These are phyloP conservation scores for Kazachstania taianensis DNA, from an alignment of 805 yeast genomes.

Conservation along the genomic window DNA sequence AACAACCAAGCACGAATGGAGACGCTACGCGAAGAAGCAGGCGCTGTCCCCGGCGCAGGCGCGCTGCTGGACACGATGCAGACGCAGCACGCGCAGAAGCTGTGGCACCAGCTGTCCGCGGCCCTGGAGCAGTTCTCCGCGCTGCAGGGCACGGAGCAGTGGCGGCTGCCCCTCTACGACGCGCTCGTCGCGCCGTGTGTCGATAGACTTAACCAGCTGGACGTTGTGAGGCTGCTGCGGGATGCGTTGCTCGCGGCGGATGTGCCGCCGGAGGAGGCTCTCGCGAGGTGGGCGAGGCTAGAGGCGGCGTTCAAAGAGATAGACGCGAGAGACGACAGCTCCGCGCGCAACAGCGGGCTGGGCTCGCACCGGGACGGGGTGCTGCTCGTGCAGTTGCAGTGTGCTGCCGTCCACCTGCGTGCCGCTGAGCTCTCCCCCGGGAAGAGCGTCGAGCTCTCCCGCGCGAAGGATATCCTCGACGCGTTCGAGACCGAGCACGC, in stretches of 20 bases:
- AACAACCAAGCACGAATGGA: too few species aligned
- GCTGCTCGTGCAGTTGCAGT: slow-evolving; percentile 53
- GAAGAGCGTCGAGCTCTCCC: slow-evolving; percentile 43
- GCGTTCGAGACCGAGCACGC: slow-evolving; percentile 41
- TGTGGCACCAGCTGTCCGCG: slow-evolving; percentile 90
- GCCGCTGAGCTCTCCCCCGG: slow-evolving; percentile 49
- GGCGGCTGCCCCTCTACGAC: slow-evolving; percentile 59
- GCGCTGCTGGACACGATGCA: slow-evolving; percentile 41
- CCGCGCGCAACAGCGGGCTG: slow-evolving; percentile 27
- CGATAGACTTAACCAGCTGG: slow-evolving; percentile 66
- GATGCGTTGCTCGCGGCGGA: slow-evolving; percentile 38
- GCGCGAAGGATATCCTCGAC: slow-evolving; percentile 62
- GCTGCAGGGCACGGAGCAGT: slow-evolving; percentile 38
- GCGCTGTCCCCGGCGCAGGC: neutral
- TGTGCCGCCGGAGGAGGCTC: slow-evolving; percentile 37
- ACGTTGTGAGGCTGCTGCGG: slow-evolving; percentile 66
- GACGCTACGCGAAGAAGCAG: too few species aligned
- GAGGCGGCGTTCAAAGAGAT: slow-evolving; percentile 36
- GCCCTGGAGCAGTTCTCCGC: slow-evolving; percentile 52
- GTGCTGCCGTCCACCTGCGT: slow-evolving; percentile 58
- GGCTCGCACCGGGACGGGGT: slow-evolving; percentile 43
- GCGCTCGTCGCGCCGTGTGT: slow-evolving; percentile 59
- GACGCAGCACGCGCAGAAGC: slow-evolving; percentile 75
- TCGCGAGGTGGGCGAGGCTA: slow-evolving; percentile 38
- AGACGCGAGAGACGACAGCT: slow-evolving; percentile 22